These are phyloP conservation scores for Pugionium dolabratum DNA, from an alignment of 345 rosid genomes.

Conservation along the genomic window DNA sequence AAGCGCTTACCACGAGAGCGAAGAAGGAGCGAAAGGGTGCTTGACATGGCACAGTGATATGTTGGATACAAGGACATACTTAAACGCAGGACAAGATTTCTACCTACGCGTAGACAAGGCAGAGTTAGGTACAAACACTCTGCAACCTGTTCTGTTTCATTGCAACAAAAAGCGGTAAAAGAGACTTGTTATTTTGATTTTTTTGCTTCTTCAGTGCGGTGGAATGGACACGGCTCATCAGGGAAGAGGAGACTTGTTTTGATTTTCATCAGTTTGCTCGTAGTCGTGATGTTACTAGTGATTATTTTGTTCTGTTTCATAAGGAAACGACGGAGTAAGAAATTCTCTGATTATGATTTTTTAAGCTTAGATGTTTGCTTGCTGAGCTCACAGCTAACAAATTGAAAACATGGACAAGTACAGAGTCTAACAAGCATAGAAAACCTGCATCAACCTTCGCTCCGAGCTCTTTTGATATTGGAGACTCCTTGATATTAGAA, in stretches of 20 bases:
- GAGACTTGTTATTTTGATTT: background rate
- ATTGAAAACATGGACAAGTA: constrained; percentile 5
- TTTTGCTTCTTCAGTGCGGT: constrained; percentile 37
- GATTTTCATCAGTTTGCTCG: constrained; percentile 27
- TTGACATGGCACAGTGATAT: constrained; percentile 55
- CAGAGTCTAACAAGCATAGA: constrained; percentile 37
- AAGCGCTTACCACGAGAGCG: constrained; percentile 45
- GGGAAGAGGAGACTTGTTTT: constrained; percentile 37
- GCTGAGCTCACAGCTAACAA: constrained; percentile 8
- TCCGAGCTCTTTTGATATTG: constrained; percentile 30
- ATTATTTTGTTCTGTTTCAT: constrained; percentile 23
- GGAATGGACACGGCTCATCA: constrained; percentile 32
- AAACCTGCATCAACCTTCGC: constrained; percentile 18
- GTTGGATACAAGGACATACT: constrained; percentile 46
- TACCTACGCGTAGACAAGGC: constrained; percentile 49
- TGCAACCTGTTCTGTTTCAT: constrained; percentile 9
- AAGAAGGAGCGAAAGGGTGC: constrained; percentile 50
- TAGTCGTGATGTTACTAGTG: constrained; percentile 25
- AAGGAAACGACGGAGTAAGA: constrained; percentile 44
- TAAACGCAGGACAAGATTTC: constrained; percentile 53
- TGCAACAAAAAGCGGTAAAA: background rate
- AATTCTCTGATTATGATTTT: background rate
- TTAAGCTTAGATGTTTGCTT: constrained; percentile 16
- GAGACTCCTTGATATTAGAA: constrained; percentile 36
- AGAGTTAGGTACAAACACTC: constrained; percentile 48